Evolutionary conservation across 805 yeast species (phyloP).

Genomic region (Clavispora fructus): DNA sequence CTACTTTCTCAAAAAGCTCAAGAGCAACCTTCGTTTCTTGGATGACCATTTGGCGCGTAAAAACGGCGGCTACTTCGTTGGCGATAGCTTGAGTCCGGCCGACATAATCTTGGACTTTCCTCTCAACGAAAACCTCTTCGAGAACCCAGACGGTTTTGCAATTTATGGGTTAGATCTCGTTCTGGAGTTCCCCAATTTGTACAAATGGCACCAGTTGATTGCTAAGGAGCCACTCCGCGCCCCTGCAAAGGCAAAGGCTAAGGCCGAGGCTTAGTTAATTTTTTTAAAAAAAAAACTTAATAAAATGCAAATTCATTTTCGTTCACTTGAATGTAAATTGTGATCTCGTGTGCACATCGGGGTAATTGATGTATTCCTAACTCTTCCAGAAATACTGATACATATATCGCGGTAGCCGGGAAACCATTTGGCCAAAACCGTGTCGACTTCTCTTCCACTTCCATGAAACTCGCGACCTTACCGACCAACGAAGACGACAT

Average conservation of each 20-base stretch:
- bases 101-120: background rate
- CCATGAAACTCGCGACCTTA: too few species aligned
- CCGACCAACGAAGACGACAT: too few species aligned
- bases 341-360: too few species aligned
- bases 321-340: too few species aligned
- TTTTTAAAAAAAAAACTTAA: too few species aligned
- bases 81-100: background rate
- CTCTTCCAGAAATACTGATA: too few species aligned
- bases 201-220: constrained; percentile 1
- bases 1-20: background rate
- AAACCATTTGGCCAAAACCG: too few species aligned
- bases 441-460: too few species aligned
- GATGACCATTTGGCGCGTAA: background rate
- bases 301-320: too few species aligned
- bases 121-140: constrained; percentile 1
- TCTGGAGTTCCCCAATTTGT: background rate
- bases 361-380: too few species aligned
- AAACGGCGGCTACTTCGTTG: background rate
- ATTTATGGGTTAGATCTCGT: too few species aligned
- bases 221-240: background rate
- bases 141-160: background rate
- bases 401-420: too few species aligned
- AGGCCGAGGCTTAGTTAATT: background rate
- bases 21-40: background rate
- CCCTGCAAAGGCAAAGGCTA: background rate